Evolutionary conservation across 345 rosid species (phyloP).

Genomic region (Salix udensis): DNA sequence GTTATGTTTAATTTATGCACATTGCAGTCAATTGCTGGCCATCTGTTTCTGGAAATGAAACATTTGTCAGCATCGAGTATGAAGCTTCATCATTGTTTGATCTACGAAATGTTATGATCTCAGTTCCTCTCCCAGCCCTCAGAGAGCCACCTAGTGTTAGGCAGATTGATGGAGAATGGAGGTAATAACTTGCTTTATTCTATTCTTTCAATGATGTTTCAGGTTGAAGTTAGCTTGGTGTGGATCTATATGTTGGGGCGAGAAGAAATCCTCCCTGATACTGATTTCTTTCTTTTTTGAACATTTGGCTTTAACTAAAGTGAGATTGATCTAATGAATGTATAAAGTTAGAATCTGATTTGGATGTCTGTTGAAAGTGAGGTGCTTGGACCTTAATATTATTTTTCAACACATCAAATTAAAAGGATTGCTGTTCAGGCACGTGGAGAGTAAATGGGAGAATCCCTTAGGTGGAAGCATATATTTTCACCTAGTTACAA

Average conservation of each 20-base stretch:
- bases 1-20: slow-evolving; percentile 15
- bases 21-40: slow-evolving; percentile 99
- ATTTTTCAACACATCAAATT: not conserved
- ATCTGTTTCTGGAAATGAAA: slow-evolving; percentile 93
- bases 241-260: not conserved
- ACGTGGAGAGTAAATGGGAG: not conserved
- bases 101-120: slow-evolving; percentile 73
- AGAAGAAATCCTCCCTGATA: not conserved
- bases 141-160: slow-evolving; percentile 79
- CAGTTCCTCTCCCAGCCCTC: slow-evolving; percentile 94
- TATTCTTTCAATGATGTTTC: not conserved
- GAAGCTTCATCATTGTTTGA: slow-evolving; percentile 95
- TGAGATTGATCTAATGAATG: not conserved
- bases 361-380: not conserved
- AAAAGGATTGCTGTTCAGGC: not conserved
- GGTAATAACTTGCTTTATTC: slow-evolving; percentile 37
- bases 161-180: slow-evolving; percentile 97
- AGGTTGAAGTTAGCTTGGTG: not conserved
- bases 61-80: slow-evolving; percentile 93
- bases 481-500: not conserved
- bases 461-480: not conserved
- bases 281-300: not conserved
- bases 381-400: not conserved
- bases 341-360: not conserved
- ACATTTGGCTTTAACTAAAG: not conserved